Evolutionary conservation across 2,329 filamentous ascomycete species (phyloP).

Genomic region (Aotearoamyces nothofagi): DNA sequence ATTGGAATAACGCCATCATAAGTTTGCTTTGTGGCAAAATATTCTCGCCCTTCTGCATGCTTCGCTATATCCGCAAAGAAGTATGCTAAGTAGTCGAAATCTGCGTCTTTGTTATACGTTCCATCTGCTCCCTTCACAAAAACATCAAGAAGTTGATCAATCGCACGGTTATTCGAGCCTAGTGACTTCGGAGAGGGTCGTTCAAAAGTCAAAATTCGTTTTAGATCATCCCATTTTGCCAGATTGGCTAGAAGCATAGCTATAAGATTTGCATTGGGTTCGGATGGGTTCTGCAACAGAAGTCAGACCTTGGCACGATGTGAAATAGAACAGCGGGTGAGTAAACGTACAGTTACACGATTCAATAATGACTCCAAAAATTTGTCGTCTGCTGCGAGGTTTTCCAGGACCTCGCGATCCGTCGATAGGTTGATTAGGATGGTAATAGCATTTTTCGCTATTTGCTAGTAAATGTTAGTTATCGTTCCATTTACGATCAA

Average conservation of each 20-base stretch:
- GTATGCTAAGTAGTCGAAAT: conserved; percentile 89
- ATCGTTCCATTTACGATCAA: conserved; percentile 1
- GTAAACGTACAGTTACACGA: conserved; percentile 60
- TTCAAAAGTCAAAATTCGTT: conserved; percentile 51
- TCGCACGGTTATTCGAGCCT: conserved; percentile 53
- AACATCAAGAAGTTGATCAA: conserved; percentile 88
- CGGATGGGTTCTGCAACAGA: conserved; percentile 44
- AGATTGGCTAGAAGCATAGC: conserved; percentile 92
- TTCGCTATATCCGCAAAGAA: conserved; percentile 88
- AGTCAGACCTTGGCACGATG: conserved; percentile 7
- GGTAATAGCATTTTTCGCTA: conserved; percentile 82
- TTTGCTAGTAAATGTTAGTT: conserved; percentile 38
- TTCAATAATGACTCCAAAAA: conserved; percentile 63
- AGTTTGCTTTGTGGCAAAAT: conserved; percentile 57
- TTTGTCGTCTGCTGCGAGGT: conserved; percentile 60
- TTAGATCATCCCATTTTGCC: conserved; percentile 62
- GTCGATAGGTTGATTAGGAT: conserved; percentile 78
- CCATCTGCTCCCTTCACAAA: conserved; percentile 87
- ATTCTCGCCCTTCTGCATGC: conserved; percentile 56
- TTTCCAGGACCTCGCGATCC: conserved; percentile 60
- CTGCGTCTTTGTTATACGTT: conserved; percentile 67
- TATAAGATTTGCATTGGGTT: conserved; percentile 70
- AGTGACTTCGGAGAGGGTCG: conserved; percentile 55
- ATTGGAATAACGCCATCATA: conserved; percentile 80
- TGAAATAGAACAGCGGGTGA: conserved; percentile 6